A percentile compares a stretch with the other conserved stretches of the same genome.
Evolutionary conservation across 345 rosid genomes (phyloP).

Genomic region (Citrus glauca): DNA sequence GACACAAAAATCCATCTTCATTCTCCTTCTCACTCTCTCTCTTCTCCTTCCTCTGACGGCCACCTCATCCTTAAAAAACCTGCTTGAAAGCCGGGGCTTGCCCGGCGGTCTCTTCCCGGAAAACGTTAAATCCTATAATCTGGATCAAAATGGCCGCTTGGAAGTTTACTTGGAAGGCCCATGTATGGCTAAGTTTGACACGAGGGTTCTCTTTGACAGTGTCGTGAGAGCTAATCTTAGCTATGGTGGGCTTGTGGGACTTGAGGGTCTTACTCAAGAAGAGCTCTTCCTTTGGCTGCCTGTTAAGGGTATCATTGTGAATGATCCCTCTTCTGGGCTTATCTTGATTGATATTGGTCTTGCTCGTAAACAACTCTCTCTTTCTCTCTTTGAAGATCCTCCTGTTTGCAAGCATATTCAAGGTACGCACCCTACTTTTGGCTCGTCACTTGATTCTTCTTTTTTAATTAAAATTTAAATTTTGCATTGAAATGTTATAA

Average conservation of each 20-base stretch:
- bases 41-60: constrained; percentile 24
- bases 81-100: constrained; percentile 68
- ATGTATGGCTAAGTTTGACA: constrained; percentile 74
- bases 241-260: constrained; percentile 76
- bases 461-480: neutral
- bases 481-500: neutral
- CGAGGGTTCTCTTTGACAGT: constrained; percentile 61
- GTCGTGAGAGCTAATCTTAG: constrained; percentile 74
- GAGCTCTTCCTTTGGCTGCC: constrained; percentile 91
- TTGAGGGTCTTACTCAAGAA: constrained; percentile 72
- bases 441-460: neutral
- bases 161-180: constrained; percentile 63
- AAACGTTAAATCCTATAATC: constrained; percentile 53
- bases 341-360: constrained; percentile 78
- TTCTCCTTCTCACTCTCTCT: constrained; percentile 24
- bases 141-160: constrained; percentile 47
- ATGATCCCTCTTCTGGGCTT: constrained; percentile 78
- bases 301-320: constrained; percentile 67
- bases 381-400: constrained; percentile 86
- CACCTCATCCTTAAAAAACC: constrained; percentile 50
- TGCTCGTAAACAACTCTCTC: constrained; percentile 78
- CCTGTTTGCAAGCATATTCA: constrained; percentile 64
- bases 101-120: constrained; percentile 82
- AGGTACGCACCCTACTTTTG: constrained; percentile 23
- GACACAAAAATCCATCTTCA: constrained; percentile 19